Evolutionary conservation across 805 yeast species (phyloP), one percentile per base, ranked within the genome.

Genomic region (Hanseniaspora taiwanica): DNA sequence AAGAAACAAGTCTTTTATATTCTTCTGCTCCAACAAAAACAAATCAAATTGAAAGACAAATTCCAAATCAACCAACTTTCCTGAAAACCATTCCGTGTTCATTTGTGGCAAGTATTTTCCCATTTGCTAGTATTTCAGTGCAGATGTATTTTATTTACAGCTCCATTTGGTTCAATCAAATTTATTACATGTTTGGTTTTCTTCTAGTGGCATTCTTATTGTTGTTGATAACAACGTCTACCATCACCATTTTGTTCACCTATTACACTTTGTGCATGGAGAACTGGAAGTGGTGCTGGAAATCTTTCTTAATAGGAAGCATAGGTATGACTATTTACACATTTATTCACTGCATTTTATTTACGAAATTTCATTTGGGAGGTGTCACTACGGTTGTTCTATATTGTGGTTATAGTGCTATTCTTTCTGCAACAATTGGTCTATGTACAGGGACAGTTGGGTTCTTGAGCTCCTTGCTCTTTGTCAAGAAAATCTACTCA

Each of bases 251-350:
- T 18, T 66, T 89, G 53, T 71, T 85, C 59, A 74, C 81, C 21
- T 91, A 91, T 60, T 81, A 83, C 65, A 72, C 85, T 3, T 69
- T 91, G 48, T 84, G 94, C 56, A 66, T 84, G 38, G 98, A 91
- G 58, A 84, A 91, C 60, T 87, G 93, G 68, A 76, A 78, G 59
- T 91, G 98, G 98, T 96, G 89, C 56, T 91, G 98, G 98, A 77
- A 87, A 59, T 75, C 94, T 3, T 74, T 81, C 52, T 72, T 85
- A 44, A 83, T 94, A 21, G 96, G 95, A 34, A 91, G 96, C 29
- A 76, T 89, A 51, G 93, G 96, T 24, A 80, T 94, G 57, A 72
- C 94, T 0, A 49, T 79, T 40, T 91, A 89, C 58, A 79, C 87
- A 33, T 84, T 86, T 62, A 49, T 84, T 37, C 95, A 91, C 60